These are phyloP conservation scores for Blastocystis sp. DNA, from an alignment of 352 stramenopile genomes.

Conservation along the genomic window DNA sequence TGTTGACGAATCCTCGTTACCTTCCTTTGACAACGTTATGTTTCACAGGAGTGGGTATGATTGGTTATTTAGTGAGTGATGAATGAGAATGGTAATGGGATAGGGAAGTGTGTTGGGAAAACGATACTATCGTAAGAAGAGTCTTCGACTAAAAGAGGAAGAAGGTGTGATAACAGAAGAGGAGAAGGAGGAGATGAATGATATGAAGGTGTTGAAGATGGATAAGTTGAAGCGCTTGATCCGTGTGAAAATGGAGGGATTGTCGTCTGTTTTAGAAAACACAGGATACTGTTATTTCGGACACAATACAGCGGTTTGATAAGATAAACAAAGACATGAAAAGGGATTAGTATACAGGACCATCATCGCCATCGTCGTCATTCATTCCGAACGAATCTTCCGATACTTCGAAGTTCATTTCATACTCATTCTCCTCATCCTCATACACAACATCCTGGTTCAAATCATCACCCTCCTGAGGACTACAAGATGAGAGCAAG, in stretches of 20 bases:
- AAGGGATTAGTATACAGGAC: neutral
- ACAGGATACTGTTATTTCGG: too few species aligned
- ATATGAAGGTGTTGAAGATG: neutral
- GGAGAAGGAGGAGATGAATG: neutral
- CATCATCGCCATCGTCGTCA: neutral
- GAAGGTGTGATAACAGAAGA: neutral
- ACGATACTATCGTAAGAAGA: constrained; percentile 30
- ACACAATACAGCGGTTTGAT: too few species aligned
- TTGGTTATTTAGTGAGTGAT: constrained; percentile 8
- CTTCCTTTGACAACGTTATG: constrained; percentile 33
- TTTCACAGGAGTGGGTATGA: constrained; percentile 20
- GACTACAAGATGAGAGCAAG: neutral
- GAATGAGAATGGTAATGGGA: neutral
- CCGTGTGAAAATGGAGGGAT: too few species aligned
- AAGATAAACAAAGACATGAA: neutral
- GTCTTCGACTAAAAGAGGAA: constrained; percentile 23
- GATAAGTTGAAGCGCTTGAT: neutral
- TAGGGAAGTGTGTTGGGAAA: neutral
- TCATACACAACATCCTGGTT: constrained; percentile 29
- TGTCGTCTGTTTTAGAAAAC: too few species aligned
- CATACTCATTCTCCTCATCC: constrained; percentile 47
- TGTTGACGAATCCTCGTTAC: constrained; percentile 43
- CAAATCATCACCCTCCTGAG: constrained; percentile 26
- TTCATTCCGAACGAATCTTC: constrained; percentile 3
- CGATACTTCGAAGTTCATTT: neutral